Base-by-base conservation (phyloP, 208 protist species). In the Balamuthia mandrillaris region DNA sequence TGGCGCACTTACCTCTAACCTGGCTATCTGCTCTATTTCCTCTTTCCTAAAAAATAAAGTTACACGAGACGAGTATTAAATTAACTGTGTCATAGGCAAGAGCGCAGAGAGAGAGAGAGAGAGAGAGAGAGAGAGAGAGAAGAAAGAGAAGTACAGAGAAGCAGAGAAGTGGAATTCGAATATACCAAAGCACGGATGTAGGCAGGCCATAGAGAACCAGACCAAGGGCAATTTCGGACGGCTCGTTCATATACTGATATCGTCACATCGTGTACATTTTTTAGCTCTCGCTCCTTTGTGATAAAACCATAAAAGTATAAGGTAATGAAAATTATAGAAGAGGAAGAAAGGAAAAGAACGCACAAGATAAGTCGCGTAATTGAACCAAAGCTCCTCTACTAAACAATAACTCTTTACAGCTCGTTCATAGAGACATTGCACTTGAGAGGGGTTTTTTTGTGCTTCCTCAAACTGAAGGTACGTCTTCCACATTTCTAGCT, bases 161-260 rank as follows among this genome's bases (percentile, higher is more conserved):
- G 3, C 45, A 41, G n/a, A 31, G 10, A 16, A 12, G 10, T 1
- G 14, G 44, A 47, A 18, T 41, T 12, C 12, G 1, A 1, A 3
- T 27, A 16, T 74, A 77, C 68, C 42, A 77, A 35, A 27, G 68
- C 68, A 27, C 39, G 45, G 10, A 77, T 54, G 44, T 77, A 39
- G 45, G 51, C 37, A 14, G 68, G 45, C 68, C 68, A 77, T 0
- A 77, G 29, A 18, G 51, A 47, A 14, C 45, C 51, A 27, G 68
- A 52, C 68, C 68, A 77, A 18, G 68, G 68, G 45, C 56, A 77
- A 21, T 77, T 77, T 27, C 68, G 68, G 1, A 77, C 68, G 18
- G 68, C 68, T 14, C 68, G 68, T 31, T 56, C 56, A 47, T 77
- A 56, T 18, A 77, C 68, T 12, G 68, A 4, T 6, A 77, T 41